These are phyloP conservation scores for Trichoderma hamatum DNA, from an alignment of 2,329 filamentous ascomycete species.

Conservation along the genomic window DNA sequence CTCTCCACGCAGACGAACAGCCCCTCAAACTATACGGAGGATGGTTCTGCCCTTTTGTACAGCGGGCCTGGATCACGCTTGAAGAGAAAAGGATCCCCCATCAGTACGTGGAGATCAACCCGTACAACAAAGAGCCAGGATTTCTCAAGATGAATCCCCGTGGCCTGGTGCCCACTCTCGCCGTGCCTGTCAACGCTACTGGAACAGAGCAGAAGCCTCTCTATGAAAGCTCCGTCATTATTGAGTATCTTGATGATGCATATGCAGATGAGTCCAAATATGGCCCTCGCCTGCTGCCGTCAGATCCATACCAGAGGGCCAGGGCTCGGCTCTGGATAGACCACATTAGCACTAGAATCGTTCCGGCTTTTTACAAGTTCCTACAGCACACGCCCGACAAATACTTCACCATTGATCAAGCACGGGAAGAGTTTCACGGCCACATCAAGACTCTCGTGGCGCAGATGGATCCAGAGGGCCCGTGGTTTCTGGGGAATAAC, in stretches of 20 bases:
- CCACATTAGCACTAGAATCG: constrained; percentile 67
- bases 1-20: constrained; percentile 50
- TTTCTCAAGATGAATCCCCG: constrained; percentile 74
- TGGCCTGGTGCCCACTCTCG: constrained; percentile 73
- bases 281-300: constrained; percentile 58
- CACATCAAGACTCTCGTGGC: constrained; percentile 62
- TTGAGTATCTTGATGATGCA: constrained; percentile 76
- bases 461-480: constrained; percentile 60
- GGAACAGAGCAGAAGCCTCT: constrained; percentile 56
- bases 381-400: constrained; percentile 59
- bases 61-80: constrained; percentile 72
- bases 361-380: constrained; percentile 69
- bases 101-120: constrained; percentile 78
- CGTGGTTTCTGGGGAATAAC: constrained; percentile 67
- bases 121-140: constrained; percentile 70
- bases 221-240: constrained; percentile 73
- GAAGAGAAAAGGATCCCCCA: constrained; percentile 74
- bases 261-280: constrained; percentile 53
- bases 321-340: constrained; percentile 73
- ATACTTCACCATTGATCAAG: constrained; percentile 53
- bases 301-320: constrained; percentile 65
- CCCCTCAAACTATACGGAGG: constrained; percentile 69
- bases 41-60: constrained; percentile 75
- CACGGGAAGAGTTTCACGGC: constrained; percentile 59
- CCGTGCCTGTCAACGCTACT: constrained; percentile 43